These are phyloP conservation scores for Aegilops sharonensis DNA, from an alignment of 176 grass and related monocot genomes.

Conservation along the genomic window DNA sequence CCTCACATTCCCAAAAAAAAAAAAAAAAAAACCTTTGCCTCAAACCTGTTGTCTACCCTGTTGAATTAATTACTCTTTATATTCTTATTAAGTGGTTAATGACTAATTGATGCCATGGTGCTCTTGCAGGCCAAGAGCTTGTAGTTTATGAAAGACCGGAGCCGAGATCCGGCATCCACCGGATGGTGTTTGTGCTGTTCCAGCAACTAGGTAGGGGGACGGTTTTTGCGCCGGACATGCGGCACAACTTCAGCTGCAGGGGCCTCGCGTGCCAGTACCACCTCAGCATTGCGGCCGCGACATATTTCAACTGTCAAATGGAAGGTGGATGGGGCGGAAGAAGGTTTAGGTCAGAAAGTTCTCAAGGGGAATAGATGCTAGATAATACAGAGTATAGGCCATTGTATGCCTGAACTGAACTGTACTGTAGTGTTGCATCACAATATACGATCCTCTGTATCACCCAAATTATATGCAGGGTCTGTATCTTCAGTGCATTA, in stretches of 20 bases:
- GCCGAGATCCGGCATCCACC: constrained; percentile 69
- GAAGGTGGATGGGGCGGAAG: constrained; percentile 58
- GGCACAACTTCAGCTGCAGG: constrained; percentile 56
- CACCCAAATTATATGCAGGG: not conserved
- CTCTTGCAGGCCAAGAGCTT: constrained; percentile 52
- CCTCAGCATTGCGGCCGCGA: constrained; percentile 42
- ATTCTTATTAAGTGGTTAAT: not conserved
- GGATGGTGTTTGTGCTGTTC: constrained; percentile 62
- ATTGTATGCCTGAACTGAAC: not conserved
- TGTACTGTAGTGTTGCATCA: not conserved
- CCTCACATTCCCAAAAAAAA: not conserved
- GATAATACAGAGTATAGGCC: too few relatives aligned
- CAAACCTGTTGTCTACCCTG: not conserved
- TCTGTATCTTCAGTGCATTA: not conserved
- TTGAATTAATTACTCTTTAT: not conserved
- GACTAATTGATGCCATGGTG: not conserved
- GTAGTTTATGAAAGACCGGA: constrained; percentile 57
- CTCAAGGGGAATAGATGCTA: not conserved
- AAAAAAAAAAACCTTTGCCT: not conserved
- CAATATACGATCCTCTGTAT: constrained; percentile 9
- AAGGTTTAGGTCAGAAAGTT: constrained; percentile 31
- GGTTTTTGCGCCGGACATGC: constrained; percentile 47
- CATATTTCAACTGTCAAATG: constrained; percentile 74
- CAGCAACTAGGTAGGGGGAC: constrained; percentile 49
- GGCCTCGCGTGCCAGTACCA: constrained; percentile 49